phyloP scores from a whole-genome alignment of 1,284 basidiomycete species.

The Caloboletus firmus region DNA sequence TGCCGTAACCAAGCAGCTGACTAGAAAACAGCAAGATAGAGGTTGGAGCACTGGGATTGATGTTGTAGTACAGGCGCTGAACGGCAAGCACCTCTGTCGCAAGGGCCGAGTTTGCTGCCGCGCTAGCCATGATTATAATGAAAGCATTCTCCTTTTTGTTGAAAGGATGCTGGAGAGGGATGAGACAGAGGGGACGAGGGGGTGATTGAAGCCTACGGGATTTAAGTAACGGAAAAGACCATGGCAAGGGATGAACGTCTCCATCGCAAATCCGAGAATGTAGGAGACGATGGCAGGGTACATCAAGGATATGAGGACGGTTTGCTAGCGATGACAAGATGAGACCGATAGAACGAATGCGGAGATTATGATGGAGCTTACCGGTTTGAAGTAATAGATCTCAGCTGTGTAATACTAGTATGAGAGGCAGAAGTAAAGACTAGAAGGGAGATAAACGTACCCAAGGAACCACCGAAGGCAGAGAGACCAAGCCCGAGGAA shows the following conservation, averaged over 20 bases:
- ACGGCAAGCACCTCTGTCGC: conserved; percentile 69
- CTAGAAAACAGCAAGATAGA: conserved; percentile 60
- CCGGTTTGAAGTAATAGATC: conserved; percentile 66
- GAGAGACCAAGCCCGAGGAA: conserved; percentile 63
- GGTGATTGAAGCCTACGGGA: conserved; percentile 40
- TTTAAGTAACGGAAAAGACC: conserved; percentile 56
- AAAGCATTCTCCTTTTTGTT: conserved; percentile 58
- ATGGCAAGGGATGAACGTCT: conserved; percentile 46
- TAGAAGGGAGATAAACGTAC: conserved; percentile 8
- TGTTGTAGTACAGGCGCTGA: conserved; percentile 55
- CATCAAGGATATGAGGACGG: conserved; percentile 48
- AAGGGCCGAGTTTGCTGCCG: conserved; percentile 62
- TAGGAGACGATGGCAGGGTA: conserved; percentile 52
- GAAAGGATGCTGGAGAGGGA: conserved; percentile 37
- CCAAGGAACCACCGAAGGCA: conserved; percentile 57
- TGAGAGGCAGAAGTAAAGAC: not conserved
- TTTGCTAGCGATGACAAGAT: conserved; percentile 37
- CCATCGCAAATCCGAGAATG: conserved; percentile 42
- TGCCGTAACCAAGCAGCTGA: conserved; percentile 59
- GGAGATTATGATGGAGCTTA: conserved; percentile 1
- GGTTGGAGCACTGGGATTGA: conserved; percentile 50
- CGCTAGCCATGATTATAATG: conserved; percentile 67
- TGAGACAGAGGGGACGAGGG: conserved; percentile 18
- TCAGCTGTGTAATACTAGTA: conserved; percentile 38
- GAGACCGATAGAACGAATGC: not conserved